phyloP scores from a whole-genome alignment of 345 rosid genomes.

The Moricandia moricandioides region DNA sequence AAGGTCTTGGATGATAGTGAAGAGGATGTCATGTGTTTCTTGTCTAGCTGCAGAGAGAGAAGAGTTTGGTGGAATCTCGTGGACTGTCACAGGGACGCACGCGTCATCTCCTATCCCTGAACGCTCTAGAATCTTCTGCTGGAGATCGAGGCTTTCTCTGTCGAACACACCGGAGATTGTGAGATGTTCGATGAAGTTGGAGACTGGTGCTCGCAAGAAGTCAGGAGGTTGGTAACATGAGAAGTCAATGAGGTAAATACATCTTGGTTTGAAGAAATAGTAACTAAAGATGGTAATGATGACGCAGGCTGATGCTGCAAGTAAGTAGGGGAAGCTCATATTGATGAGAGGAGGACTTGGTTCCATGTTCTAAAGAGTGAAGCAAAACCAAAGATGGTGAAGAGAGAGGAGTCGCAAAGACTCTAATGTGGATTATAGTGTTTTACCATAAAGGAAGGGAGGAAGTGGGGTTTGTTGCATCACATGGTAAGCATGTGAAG shows the following conservation, averaged over 20 bases:
- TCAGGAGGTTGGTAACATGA: conserved; percentile 51
- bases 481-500: conserved; percentile 36
- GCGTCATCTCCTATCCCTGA: conserved; percentile 67
- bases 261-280: conserved; percentile 30
- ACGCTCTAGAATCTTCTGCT: conserved; percentile 44
- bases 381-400: background rate
- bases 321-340: conserved; percentile 16
- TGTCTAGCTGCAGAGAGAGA: conserved; percentile 32
- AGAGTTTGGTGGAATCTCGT: conserved; percentile 41
- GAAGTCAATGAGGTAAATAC: conserved; percentile 59
- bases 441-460: conserved; percentile 1
- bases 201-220: conserved; percentile 37
- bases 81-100: conserved; percentile 41
- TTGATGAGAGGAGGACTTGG: conserved; percentile 10
- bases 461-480: conserved; percentile 7
- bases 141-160: conserved; percentile 45
- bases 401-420: background rate
- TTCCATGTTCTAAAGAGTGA: conserved; percentile 29
- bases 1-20: conserved; percentile 47
- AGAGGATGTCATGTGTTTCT: conserved; percentile 52
- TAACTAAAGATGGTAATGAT: conserved; percentile 25
- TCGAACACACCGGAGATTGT: conserved; percentile 19
- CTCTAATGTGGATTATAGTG: background rate
- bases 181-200: conserved; percentile 45
- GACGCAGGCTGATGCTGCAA: conserved; percentile 16